Evolutionary conservation across 1,284 basidiomycete genomes (phyloP).

Genomic region (Leccinum subfulvum): DNA sequence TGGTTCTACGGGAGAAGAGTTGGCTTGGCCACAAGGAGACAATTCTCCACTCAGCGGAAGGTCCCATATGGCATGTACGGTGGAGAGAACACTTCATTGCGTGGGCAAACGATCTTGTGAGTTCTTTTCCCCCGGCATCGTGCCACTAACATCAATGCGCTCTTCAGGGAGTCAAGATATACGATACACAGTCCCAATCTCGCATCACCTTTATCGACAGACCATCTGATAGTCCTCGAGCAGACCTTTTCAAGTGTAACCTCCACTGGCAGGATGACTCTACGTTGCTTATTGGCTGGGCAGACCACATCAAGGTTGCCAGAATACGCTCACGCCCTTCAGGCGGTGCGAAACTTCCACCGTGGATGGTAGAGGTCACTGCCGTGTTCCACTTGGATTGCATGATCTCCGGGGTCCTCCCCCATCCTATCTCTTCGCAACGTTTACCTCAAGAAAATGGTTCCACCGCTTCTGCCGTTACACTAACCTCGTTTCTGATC

Average conservation of each 20-base stretch:
- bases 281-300: conserved; percentile 93
- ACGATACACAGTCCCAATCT: conserved; percentile 78
- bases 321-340: conserved; percentile 67
- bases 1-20: conserved; percentile 90
- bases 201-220: conserved; percentile 89
- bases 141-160: neutral
- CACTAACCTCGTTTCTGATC: conserved; percentile 75
- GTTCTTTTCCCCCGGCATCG: conserved; percentile 23
- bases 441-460: conserved; percentile 19
- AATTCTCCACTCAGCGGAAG: conserved; percentile 84
- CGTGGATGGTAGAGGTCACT: conserved; percentile 80
- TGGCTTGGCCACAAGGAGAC: conserved; percentile 97
- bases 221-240: conserved; percentile 77
- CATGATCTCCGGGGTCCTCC: conserved; percentile 90
- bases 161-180: conserved; percentile 86
- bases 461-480: conserved; percentile 26
- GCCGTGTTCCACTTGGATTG: conserved; percentile 93
- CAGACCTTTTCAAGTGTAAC: conserved; percentile 91
- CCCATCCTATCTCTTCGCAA: conserved; percentile 56
- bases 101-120: conserved; percentile 92
- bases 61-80: conserved; percentile 89
- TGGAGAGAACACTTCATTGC: conserved; percentile 90
- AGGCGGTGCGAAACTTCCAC: conserved; percentile 40
- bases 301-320: conserved; percentile 90
- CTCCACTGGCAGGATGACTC: conserved; percentile 90